Evolutionary conservation across 2,329 filamentous ascomycete genomes (phyloP).

Genomic region (Colletotrichum costaricense): DNA sequence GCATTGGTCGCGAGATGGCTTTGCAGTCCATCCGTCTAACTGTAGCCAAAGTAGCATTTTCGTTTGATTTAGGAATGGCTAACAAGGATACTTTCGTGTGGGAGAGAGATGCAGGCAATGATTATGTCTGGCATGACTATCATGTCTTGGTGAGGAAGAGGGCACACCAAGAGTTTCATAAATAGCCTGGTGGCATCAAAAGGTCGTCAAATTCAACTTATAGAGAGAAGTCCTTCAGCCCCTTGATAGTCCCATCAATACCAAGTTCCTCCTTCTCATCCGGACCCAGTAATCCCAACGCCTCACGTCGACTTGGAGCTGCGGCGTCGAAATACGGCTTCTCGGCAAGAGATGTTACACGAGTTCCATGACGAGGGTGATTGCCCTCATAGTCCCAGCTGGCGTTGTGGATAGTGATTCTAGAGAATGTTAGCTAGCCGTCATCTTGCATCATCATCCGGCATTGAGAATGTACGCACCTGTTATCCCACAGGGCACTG

Average conservation of each 20-base stretch:
- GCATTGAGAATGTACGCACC: slow-evolving; percentile 48
- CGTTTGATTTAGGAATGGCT: slow-evolving; percentile 5
- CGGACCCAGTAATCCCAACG: slow-evolving; percentile 70
- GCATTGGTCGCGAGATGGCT: slow-evolving; percentile 28
- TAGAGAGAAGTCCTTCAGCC: slow-evolving; percentile 27
- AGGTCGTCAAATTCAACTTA: background rate
- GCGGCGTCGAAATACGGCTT: slow-evolving; percentile 74
- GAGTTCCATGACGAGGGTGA: slow-evolving; percentile 76
- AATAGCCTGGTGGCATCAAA: background rate
- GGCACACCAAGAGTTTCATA: background rate
- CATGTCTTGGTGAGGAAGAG: background rate
- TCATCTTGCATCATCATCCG: background rate
- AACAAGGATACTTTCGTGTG: slow-evolving; percentile 3
- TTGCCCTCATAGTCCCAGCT: slow-evolving; percentile 78
- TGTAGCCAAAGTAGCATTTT: slow-evolving; percentile 14
- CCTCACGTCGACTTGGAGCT: slow-evolving; percentile 75
- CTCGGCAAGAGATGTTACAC: slow-evolving; percentile 78
- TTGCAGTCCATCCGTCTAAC: slow-evolving; percentile 20
- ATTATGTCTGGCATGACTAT: slow-evolving; percentile 23
- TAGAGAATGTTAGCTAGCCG: slow-evolving; percentile 39
- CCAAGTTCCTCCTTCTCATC: slow-evolving; percentile 56
- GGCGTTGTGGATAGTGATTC: slow-evolving; percentile 79
- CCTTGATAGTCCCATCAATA: slow-evolving; percentile 1
- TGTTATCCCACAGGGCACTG: slow-evolving; percentile 78
- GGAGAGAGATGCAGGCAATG: slow-evolving; percentile 22